Base-by-base conservation (phyloP, 495 filamentous ascomycete species). In the Neurospora africana region DNA sequence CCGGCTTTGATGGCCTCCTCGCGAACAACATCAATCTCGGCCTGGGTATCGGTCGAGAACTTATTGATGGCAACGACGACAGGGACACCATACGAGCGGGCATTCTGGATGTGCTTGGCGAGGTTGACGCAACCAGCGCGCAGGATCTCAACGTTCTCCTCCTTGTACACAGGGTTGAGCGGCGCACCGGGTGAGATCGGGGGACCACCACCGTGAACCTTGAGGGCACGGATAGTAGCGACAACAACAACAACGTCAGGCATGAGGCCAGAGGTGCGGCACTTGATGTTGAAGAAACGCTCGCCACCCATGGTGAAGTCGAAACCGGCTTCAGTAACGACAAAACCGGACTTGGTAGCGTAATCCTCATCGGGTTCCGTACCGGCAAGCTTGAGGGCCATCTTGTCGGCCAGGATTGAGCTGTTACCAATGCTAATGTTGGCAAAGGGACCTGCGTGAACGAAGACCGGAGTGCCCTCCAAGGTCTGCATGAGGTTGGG, bases 261-360 rank as follows among this genome's bases (percentile, higher is more conserved):
- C 1, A 92, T 89, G 44, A 99, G 87, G 23, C 95, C 95, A 19
- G 93, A 97, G 38, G 93, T 93, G 65, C 95, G 91, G 84, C 95
- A 98, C 87, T 99, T 99, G 84, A 99, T 98, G 83, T 99, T 98
- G 89, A 99, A 98, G 87, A 99, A 99, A 37, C 95, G 91, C 86
- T 99, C 95, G 69, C 95, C 95, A 72, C 95, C 95, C 95, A 99
- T 99, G 69, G 95, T 98, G 83, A 99, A 99, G 81, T 99, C 95
- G 81, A 99, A 99, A 10, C 95, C 95, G 65, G 95, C 95, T 82
- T 99, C 95, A 11, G 95, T 99, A 69, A 99, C 90, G n/a, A 97
- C 94, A 72, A 95, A 98, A 9, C 95, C 95, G 17, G 91, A 88
- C 85, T 96, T 97, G 76, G 89, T 84, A 37, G 90, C 84, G 76